Conservation (phyloP, 352 stramenopile species). For the Globisporangium irregulare region DNA sequence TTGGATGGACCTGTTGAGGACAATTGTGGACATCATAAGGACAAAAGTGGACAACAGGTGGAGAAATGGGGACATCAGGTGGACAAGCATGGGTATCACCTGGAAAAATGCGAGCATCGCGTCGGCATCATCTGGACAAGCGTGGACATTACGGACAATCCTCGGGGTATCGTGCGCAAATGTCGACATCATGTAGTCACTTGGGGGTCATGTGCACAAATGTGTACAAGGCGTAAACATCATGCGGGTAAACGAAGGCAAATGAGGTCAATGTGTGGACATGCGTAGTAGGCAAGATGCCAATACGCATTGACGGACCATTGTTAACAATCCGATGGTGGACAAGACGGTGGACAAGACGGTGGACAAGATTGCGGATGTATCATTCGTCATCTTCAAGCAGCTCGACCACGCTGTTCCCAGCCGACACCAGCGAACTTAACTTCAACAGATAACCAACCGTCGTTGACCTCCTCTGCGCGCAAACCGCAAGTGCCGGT, state of each 20-base stretch:
- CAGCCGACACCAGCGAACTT: background rate
- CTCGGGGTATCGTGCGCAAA: no score
- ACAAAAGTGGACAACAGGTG: no score
- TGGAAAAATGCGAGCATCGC: background rate
- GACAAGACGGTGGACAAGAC: background rate
- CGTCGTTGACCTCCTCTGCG: background rate
- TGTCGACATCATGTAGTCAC: no score
- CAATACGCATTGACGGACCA: background rate
- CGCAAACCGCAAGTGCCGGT: background rate
- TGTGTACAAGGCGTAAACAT: no score
- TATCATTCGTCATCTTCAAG: conserved; percentile 24
- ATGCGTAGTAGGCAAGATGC: background rate
- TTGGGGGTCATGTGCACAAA: no score
- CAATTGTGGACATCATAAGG: no score
- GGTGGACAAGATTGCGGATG: background rate
- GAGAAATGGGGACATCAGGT: no score
- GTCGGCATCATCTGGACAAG: no score
- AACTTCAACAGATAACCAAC: background rate
- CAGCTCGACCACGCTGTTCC: conserved; percentile 9
- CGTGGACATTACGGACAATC: no score
- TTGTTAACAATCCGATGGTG: background rate
- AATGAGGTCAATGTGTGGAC: background rate
- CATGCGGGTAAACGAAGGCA: background rate
- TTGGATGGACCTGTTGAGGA: background rate
- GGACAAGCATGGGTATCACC: background rate